phyloP scores from a whole-genome alignment of 805 yeast genomes.

The Helenozyma baotianmanensis region DNA sequence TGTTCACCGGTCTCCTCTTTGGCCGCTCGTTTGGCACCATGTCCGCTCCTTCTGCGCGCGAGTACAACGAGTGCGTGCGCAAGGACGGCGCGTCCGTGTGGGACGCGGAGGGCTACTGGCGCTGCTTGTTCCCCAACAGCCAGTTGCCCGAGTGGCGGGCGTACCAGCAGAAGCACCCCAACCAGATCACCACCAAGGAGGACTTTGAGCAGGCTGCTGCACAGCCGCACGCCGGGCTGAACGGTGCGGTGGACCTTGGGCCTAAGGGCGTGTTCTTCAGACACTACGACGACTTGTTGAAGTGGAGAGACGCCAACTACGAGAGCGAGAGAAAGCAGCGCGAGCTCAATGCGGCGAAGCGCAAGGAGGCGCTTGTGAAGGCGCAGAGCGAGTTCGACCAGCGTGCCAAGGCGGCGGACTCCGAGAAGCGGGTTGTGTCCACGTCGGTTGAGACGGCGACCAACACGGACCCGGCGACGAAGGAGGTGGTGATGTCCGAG shows the following conservation, averaged over 20 bases:
- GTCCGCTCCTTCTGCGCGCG: conserved; percentile 54
- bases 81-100: conserved; percentile 70
- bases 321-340: conserved; percentile 39
- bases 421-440: conserved; percentile 18
- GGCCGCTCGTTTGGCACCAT: conserved; percentile 36
- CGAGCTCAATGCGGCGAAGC: conserved; percentile 2
- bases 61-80: conserved; percentile 60
- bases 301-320: conserved; percentile 61
- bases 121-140: conserved; percentile 73
- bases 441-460: conserved; percentile 22
- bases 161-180: conserved; percentile 21
- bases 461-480: conserved; percentile 22
- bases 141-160: conserved; percentile 29
- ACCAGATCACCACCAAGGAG: conserved; percentile 47
- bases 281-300: conserved; percentile 58
- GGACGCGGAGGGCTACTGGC: conserved; percentile 86
- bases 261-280: conserved; percentile 58
- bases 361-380: neutral
- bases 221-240: conserved; percentile 1
- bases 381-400: neutral
- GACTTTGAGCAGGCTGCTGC: conserved; percentile 41
- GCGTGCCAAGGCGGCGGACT: neutral
- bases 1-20: conserved; percentile 11
- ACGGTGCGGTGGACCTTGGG: conserved; percentile 34
- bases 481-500: conserved; percentile 28